These are phyloP conservation scores for Fusarium nodosum DNA, from an alignment of 2,329 filamentous ascomycete genomes.

Conservation along the genomic window DNA sequence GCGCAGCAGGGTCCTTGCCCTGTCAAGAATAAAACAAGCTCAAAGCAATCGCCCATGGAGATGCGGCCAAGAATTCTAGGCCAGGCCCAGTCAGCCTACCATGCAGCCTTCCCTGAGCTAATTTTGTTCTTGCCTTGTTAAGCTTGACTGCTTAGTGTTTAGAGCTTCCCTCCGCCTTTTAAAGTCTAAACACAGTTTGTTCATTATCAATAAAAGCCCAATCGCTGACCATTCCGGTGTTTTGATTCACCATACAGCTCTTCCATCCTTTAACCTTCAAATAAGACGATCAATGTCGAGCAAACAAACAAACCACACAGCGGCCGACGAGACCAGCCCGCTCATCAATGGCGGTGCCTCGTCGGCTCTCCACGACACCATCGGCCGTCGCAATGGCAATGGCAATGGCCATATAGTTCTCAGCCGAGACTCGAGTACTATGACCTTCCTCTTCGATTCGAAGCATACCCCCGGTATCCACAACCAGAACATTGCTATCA, in stretches of 20 bases:
- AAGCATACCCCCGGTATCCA: conserved; percentile 66
- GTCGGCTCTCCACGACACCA: conserved; percentile 38
- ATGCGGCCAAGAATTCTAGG: conserved; percentile 36
- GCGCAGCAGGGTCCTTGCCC: conserved; percentile 34
- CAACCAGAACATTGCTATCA: conserved; percentile 61
- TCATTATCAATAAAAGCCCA: conserved; percentile 11
- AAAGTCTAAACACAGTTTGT: not conserved
- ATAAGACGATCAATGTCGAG: conserved; percentile 54
- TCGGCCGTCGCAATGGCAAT: conserved; percentile 18
- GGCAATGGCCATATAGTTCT: conserved; percentile 45
- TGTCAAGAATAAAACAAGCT: conserved; percentile 31
- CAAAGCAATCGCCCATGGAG: conserved; percentile 21
- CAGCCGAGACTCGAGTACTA: conserved; percentile 44
- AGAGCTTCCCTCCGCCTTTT: conserved; percentile 20
- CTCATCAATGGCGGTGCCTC: conserved; percentile 58
- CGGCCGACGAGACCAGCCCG: conserved; percentile 58
- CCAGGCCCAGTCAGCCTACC: conserved; percentile 37
- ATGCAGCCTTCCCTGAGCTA: conserved; percentile 25
- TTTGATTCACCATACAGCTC: conserved; percentile 48
- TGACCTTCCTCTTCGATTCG: conserved; percentile 63
- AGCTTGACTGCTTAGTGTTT: conserved; percentile 24
- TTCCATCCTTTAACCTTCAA: conserved; percentile 43
- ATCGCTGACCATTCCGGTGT: conserved; percentile 51
- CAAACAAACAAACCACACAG: conserved; percentile 45
- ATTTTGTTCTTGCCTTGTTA: conserved; percentile 25